Percentiles rank a stretch among this genome's conserved stretches.
Conservation (phyloP, 495 filamentous ascomycete genomes). For the Talaromyces borbonicus region DNA sequence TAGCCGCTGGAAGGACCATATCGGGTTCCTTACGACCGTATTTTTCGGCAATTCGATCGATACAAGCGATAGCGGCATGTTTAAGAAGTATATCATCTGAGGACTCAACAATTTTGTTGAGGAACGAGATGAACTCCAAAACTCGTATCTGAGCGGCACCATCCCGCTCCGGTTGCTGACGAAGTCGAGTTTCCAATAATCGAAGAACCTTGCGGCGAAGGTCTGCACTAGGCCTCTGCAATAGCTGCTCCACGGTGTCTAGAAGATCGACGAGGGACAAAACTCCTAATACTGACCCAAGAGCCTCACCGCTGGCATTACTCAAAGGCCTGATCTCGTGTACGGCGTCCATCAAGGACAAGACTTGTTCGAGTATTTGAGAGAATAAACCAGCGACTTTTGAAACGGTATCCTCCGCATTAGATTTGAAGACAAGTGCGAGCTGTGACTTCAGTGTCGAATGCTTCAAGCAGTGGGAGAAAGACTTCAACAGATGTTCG, state of each 20-base stretch:
- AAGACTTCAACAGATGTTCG: slow-evolving; percentile 46
- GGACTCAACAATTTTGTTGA: slow-evolving; percentile 62
- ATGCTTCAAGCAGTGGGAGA: slow-evolving; percentile 35
- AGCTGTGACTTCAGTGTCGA: slow-evolving; percentile 35
- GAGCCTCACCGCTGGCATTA: slow-evolving; percentile 54
- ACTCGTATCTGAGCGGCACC: slow-evolving; percentile 54
- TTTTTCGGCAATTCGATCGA: slow-evolving; percentile 81
- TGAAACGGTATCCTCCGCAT: slow-evolving; percentile 36
- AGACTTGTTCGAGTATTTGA: slow-evolving; percentile 54
- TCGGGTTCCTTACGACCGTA: slow-evolving; percentile 80
- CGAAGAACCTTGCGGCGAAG: slow-evolving; percentile 71
- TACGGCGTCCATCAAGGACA: slow-evolving; percentile 50
- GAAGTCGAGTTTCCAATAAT: slow-evolving; percentile 65
- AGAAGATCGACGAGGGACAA: slow-evolving; percentile 78
- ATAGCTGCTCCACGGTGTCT: slow-evolving; percentile 66
- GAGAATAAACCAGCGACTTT: slow-evolving; percentile 60
- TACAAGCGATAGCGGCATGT: slow-evolving; percentile 71
- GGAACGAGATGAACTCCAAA: slow-evolving; percentile 65
- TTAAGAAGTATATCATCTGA: slow-evolving; percentile 63
- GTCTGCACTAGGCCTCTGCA: slow-evolving; percentile 59
- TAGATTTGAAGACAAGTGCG: slow-evolving; percentile 25
- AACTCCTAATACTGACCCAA: slow-evolving; percentile 65
- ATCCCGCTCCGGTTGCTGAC: slow-evolving; percentile 55
- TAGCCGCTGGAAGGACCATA: slow-evolving; percentile 52
- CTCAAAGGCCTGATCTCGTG: slow-evolving; percentile 52